A percentile compares a stretch with the other conserved stretches of the same genome.
Conservation (phyloP, 805 yeast genomes). For the Monosporozyma siamensis region DNA sequence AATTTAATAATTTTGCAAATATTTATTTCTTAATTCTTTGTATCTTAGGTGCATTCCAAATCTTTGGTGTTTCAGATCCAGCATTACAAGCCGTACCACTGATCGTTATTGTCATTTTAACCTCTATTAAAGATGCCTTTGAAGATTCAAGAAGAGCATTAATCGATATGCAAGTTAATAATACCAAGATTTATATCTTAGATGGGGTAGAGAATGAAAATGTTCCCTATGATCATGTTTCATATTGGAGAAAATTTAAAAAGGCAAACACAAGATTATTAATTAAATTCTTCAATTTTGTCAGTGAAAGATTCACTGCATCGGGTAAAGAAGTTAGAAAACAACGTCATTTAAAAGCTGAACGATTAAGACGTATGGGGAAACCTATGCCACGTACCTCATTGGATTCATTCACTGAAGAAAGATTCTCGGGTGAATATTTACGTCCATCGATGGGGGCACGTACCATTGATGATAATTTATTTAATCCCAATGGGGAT, state of each 20-base stretch:
- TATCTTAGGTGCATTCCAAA: slow-evolving; percentile 66
- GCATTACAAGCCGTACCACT: slow-evolving; percentile 68
- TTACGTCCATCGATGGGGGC: slow-evolving; percentile 30
- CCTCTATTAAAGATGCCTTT: slow-evolving; percentile 71
- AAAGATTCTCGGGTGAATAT: slow-evolving; percentile 25
- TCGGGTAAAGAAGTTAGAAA: slow-evolving; percentile 29
- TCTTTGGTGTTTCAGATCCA: slow-evolving; percentile 77
- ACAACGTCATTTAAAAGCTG: slow-evolving; percentile 8
- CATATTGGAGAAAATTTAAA: slow-evolving; percentile 62
- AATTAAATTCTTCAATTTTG: slow-evolving; percentile 19
- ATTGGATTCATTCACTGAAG: slow-evolving; percentile 29
- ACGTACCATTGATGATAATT: slow-evolving; percentile 33
- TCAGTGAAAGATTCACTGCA: slow-evolving; percentile 26
- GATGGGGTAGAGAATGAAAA: slow-evolving; percentile 48
- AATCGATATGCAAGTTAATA: slow-evolving; percentile 66
- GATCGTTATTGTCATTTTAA: slow-evolving; percentile 63
- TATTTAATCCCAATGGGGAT: slow-evolving; percentile 36
- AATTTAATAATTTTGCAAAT: slow-evolving; percentile 86
- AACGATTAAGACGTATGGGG: slow-evolving; percentile 6
- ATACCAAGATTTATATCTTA: slow-evolving; percentile 60
- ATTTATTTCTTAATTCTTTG: slow-evolving; percentile 71
- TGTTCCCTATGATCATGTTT: slow-evolving; percentile 52
- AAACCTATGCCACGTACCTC: slow-evolving; percentile 30
- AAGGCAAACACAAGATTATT: slow-evolving; percentile 37
- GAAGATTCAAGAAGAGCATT: slow-evolving; percentile 74